These are phyloP conservation scores for Vitis rupestris DNA, from an alignment of 164 flowering plant genomes.

Conservation along the genomic window DNA sequence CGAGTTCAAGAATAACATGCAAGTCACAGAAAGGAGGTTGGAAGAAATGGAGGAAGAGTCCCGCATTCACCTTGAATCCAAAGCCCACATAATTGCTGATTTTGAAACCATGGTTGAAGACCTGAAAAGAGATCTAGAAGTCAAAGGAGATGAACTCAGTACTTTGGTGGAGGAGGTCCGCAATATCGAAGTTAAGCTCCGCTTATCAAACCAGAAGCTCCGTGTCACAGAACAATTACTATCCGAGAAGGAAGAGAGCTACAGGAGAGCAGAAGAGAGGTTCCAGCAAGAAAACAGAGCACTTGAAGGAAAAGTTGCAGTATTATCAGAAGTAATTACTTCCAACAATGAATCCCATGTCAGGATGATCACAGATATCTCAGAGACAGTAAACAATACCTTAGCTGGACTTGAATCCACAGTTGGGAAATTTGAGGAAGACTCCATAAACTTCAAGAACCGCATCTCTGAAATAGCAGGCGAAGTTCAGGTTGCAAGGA, in stretches of 20 bases:
- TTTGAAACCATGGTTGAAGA: slow-evolving; percentile 29
- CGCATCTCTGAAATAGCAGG: slow-evolving; percentile 18
- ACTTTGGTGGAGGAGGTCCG: slow-evolving; percentile 32
- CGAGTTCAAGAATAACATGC: slow-evolving; percentile 31
- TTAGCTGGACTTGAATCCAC: slow-evolving; percentile 34
- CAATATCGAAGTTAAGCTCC: slow-evolving; percentile 44
- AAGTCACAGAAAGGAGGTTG: slow-evolving; percentile 31
- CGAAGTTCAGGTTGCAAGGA: slow-evolving; percentile 29
- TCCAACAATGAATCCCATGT: slow-evolving; percentile 28
- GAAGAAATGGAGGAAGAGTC: slow-evolving; percentile 40
- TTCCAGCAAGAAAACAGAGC: slow-evolving; percentile 26
- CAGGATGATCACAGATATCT: slow-evolving; percentile 29
- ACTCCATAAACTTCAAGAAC: slow-evolving; percentile 21
- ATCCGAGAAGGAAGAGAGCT: slow-evolving; percentile 44
- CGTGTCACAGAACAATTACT: slow-evolving; percentile 51
- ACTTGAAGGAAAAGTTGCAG: slow-evolving; percentile 33
- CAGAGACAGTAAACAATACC: slow-evolving; percentile 31
- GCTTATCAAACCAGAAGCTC: slow-evolving; percentile 55
- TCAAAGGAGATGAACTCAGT: slow-evolving; percentile 38
- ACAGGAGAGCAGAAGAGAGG: slow-evolving; percentile 24
- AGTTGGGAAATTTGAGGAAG: slow-evolving; percentile 32
- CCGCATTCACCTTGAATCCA: slow-evolving; percentile 22
- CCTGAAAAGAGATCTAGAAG: slow-evolving; percentile 39
- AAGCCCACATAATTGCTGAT: slow-evolving; percentile 28
- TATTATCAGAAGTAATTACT: slow-evolving; percentile 23